A percentile compares a stretch with the other conserved stretches of the same genome.
phyloP scores from a whole-genome alignment of 495 filamentous ascomycete species.

The Melanomma pulvis-pyrius region DNA sequence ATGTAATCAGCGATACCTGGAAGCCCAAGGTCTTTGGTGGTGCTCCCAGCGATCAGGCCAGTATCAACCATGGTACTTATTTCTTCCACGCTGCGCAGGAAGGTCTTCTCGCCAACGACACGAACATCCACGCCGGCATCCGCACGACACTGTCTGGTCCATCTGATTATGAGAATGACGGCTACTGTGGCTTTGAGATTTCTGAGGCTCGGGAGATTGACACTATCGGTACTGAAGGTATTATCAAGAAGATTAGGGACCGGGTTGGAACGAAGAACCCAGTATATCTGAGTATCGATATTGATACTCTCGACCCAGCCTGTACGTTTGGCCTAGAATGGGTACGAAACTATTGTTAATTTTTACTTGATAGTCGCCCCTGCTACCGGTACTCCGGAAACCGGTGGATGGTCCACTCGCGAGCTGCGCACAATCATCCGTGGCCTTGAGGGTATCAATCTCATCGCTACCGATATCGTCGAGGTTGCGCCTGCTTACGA shows the following conservation, averaged over 20 bases:
- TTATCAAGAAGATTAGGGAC: slow-evolving; percentile 74
- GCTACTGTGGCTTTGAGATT: slow-evolving; percentile 78
- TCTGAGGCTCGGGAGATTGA: slow-evolving; percentile 85
- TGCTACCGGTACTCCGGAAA: slow-evolving; percentile 85
- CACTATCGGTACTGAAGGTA: slow-evolving; percentile 67
- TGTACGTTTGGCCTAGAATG: slow-evolving; percentile 50
- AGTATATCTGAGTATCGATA: slow-evolving; percentile 85
- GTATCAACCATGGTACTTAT: slow-evolving; percentile 85
- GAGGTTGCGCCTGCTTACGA: slow-evolving; percentile 89
- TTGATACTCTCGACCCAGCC: slow-evolving; percentile 85
- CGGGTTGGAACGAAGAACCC: slow-evolving; percentile 71
- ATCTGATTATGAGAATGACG: slow-evolving; percentile 79
- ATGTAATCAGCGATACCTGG: slow-evolving; percentile 59
- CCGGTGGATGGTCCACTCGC: slow-evolving; percentile 83
- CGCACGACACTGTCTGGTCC: slow-evolving; percentile 73
- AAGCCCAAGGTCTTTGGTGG: slow-evolving; percentile 68
- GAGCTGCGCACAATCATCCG: slow-evolving; percentile 74
- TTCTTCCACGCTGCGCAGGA: slow-evolving; percentile 71
- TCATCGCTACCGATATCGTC: slow-evolving; percentile 81
- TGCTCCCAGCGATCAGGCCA: slow-evolving; percentile 63
- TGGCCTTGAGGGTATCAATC: slow-evolving; percentile 72
- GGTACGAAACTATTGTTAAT: neutral
- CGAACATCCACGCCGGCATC: slow-evolving; percentile 85
- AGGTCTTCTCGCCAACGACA: slow-evolving; percentile 77
- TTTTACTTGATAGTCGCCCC: slow-evolving; percentile 59